Evolutionary conservation across 768 basidiomycete genomes (phyloP), one percentile per base, ranked within the genome.

Genomic region (Boletus fagicola): DNA sequence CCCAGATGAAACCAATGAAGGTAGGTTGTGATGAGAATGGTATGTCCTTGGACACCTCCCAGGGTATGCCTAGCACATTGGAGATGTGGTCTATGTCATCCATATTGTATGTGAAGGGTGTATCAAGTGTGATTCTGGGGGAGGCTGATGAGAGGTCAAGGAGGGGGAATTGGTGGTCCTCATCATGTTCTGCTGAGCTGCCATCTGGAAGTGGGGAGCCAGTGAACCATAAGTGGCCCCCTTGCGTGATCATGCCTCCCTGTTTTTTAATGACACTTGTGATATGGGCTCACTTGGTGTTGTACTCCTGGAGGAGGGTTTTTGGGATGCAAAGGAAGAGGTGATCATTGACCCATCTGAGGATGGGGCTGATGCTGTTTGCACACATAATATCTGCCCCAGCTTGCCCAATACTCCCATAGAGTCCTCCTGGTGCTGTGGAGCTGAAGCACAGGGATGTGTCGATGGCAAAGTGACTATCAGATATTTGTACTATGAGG

Each of bases 121-220:
- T 8, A 18, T 39, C 4, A 1, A 11, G 1, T 3, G 1, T 5
- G 4, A 13, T 0, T 1, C 35, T 13, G 2, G 13, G 35, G 5
- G 35, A 35, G 13, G 13, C 2, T 0, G 35, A 13, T 3, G 39
- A 39, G 2, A 42, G 9, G 20, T 42, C 40, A 0, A 0, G 5
- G 0, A 43, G 20, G 0, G 20, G 20, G 5, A 22, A 20, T 0
- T 0, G 3, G 3, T 24, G 3, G 5, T 43, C n/a, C 2, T 43
- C 4, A 3, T 39, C 1, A 1, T 9, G 8, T 5, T 39, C n/a
- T 11, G 10, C 39, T 0, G 4, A 0, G 4, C 3, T 8, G 2
- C 7, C 39, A 39, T n/a, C 3, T 2, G 38, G 38, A 0, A 39
- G 10, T 0, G 4, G 0, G 4, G 9, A 0, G 9, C 39, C n/a